Evolutionary conservation across 225 moss, liverwort and hornwort genomes (phyloP).

Genomic region (Physcomitrium patens): DNA sequence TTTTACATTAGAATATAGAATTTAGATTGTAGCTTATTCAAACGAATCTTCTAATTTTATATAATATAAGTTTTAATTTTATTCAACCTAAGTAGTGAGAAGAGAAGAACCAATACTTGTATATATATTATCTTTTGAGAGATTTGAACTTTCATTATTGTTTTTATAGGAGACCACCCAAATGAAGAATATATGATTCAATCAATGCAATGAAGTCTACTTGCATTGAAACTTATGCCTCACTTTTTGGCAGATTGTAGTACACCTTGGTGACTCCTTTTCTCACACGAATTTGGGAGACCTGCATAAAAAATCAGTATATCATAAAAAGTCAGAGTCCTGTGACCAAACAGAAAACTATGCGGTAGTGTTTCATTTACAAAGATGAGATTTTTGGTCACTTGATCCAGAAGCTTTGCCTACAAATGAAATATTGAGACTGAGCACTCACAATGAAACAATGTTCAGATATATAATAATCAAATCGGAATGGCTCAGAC

Average conservation of each 20-base stretch:
- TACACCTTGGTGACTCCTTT: constrained; percentile 60
- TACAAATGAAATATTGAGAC: too few species aligned
- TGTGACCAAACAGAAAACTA: not conserved
- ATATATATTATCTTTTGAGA: too few species aligned
- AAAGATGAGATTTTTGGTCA: not conserved
- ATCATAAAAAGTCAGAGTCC: constrained; percentile 8
- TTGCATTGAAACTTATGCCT: constrained; percentile 25
- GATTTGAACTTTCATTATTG: too few species aligned
- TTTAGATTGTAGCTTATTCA: too few species aligned
- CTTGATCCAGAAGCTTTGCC: not conserved
- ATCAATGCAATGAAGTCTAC: too few species aligned
- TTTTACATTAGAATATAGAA: too few species aligned
- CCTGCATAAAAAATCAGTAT: constrained; percentile 34
- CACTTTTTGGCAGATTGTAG: constrained; percentile 44
- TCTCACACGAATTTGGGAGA: constrained; percentile 62
- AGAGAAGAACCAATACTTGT: too few species aligned
- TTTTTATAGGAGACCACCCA: too few species aligned
- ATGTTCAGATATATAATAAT: not conserved
- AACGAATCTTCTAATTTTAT: too few species aligned
- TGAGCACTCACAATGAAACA: not conserved
- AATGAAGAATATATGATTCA: too few species aligned
- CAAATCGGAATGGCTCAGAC: not conserved
- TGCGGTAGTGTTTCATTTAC: not conserved
- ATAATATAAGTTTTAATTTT: too few species aligned
- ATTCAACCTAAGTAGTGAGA: too few species aligned